Conservation (phyloP, 2,329 filamentous ascomycete species). For the Xylaria multiplex region DNA sequence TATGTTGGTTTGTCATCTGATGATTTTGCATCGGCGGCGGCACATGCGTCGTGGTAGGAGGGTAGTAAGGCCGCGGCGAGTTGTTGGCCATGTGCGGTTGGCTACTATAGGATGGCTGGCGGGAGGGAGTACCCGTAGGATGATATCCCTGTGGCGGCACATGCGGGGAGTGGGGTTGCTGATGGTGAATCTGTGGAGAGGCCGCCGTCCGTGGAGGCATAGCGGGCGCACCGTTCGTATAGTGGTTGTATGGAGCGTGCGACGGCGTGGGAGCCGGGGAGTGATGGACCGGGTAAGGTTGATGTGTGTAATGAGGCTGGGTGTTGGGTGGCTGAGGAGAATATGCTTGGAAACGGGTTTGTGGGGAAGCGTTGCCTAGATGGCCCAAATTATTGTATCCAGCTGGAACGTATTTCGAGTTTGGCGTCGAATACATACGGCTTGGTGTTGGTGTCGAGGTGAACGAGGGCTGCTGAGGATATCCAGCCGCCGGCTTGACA, state of each 20-base stretch:
- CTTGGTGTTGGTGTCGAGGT: constrained; percentile 56
- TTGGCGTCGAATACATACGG: constrained; percentile 47
- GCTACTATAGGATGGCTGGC: constrained; percentile 44
- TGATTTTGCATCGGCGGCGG: constrained; percentile 45
- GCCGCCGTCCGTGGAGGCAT: constrained; percentile 46
- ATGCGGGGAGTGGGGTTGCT: constrained; percentile 46
- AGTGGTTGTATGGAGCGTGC: constrained; percentile 45
- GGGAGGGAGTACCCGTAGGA: constrained; percentile 42
- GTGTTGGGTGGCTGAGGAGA: constrained; percentile 42
- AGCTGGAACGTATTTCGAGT: constrained; percentile 53
- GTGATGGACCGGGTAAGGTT: constrained; percentile 45
- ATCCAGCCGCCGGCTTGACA: constrained; percentile 62
- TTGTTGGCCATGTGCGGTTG: constrained; percentile 45
- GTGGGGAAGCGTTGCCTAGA: constrained; percentile 55
- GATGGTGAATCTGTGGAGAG: constrained; percentile 48
- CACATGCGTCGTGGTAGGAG: constrained; percentile 39
- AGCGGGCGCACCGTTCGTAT: constrained; percentile 44
- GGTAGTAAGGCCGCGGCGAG: constrained; percentile 44
- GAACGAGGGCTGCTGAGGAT: constrained; percentile 63
- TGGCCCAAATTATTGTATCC: constrained; percentile 55
- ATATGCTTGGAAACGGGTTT: constrained; percentile 45
- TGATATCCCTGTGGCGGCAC: constrained; percentile 46
- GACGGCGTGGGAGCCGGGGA: constrained; percentile 44
- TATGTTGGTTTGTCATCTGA: constrained; percentile 39
- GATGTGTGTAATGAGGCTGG: constrained; percentile 43